Base-by-base conservation (phyloP, 192 early-diverging fungal species). In the Pilobolus umbonatus region DNA sequence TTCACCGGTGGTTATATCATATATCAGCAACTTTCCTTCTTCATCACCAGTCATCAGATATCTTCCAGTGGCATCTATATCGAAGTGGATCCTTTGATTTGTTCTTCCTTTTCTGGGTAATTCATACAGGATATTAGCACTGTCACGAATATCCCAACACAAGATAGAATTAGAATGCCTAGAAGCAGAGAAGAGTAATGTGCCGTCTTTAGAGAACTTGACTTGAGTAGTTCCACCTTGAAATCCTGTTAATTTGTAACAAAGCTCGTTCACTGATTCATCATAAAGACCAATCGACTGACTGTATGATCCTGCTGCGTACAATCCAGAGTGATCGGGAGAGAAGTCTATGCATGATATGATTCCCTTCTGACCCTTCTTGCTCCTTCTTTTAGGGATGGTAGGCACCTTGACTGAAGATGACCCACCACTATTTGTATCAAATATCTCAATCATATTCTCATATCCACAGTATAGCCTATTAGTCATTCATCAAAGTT, bases 131-230 rank as follows among this genome's bases (percentile, higher is more conserved):
- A 88, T 74, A 17, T 85, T 75, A 0, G 82, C 83, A 47, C 89
- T 76, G 42, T 94, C 83, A 1, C 92, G 72, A 17, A 90, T 78
- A 67, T 94, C 92, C 90, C 92, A 92, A 24, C 82, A 88, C 1
- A 79, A 71, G 15, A 94, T 79, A 26, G 50, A 46, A n/a, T 69
- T 26, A 5, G 80, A 66, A 31, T 81, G 78, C 11, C 92, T 77
- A 15, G 83, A 81, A 28, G 83, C 82, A 0, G 85, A 78, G 65
- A 81, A 94, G 11, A 94, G 59, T n/a, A 78, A 70, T 1, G 60
- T 34, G 10, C 84, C 84, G 61, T 85, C 77, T 3, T 74, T 73
- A 0, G 92, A 83, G 75, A 92, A 94, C 55, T 76, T 46, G 2
- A 86, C 75, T 34, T 79, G 80, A 10, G 75, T 81, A 2, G 78